Base-by-base conservation (phyloP, 2,329 filamentous ascomycete genomes). In the Beauveria brongniartii region DNA sequence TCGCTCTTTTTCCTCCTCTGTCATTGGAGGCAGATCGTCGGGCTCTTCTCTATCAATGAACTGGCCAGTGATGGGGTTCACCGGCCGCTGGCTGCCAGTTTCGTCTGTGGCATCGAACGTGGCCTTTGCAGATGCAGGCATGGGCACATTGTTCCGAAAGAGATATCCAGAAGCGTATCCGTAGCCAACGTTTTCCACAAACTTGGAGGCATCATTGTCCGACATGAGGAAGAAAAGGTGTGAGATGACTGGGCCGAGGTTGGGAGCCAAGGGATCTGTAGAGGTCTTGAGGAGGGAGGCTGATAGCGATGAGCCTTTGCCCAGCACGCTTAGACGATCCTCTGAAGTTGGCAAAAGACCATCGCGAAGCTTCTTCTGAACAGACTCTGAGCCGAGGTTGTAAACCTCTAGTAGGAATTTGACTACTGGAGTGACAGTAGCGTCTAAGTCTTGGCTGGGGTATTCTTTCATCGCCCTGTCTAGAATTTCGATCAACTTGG, bases 101-200 rank as follows among this genome's bases (percentile, higher is more conserved):
- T 67, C n/a, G 43, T 69, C 65, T 26, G 60, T 61, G 55, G 71
- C 69, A 63, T 68, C 71, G 62, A 73, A 70, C 12, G 67, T 69
- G 66, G 87, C 82, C 10, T 85, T 75, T 1, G 86, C 83, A 59
- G 81, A 86, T 62, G 86, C 80, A 0, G 92, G 91, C 24, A 96
- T 79, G 0, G 87, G 81, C 14, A 97, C 85, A 60, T 94, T 90
- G 64, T 93, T 89, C 64, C 89, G 88, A 75, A 92, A 88, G 18
- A 99, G 77, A 70, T 94, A 96, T 0, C 94, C 94, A 0, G 92
- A 90, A 0, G 94, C 94, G 69, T 90, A 96, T 0, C 94, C 94
- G 70, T 96, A 99, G 0, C 94, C 94, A 14, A 99, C 90, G 66
- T 97, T 97, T 56, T 90, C 82, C 0, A 97, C 89, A 69, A 97